Conservation (phyloP, 768 basidiomycete genomes). For the Mycena haematopus region DNA sequence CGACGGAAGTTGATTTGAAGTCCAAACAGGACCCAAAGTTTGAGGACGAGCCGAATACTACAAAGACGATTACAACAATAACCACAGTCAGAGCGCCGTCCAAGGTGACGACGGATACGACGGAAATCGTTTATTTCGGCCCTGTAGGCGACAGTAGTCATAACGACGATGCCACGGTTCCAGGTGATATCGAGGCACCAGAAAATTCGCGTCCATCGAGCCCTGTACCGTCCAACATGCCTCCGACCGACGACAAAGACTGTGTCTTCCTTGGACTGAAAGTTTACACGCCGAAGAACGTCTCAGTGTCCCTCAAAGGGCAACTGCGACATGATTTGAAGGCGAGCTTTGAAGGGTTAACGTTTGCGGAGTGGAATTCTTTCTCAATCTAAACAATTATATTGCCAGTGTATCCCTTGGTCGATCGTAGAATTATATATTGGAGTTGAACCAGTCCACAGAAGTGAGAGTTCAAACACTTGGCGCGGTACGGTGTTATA, state of each 20-base stretch:
- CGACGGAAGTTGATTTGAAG: background rate
- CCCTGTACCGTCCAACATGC: background rate
- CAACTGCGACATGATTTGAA: slow-evolving; percentile 31
- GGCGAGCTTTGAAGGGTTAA: slow-evolving; percentile 13
- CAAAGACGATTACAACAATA: slow-evolving; percentile 24
- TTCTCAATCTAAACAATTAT: too few relatives aligned
- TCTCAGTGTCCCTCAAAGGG: slow-evolving; percentile 27
- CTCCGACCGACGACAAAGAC: background rate
- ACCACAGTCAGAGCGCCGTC: slow-evolving; percentile 7
- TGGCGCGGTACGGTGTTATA: too few relatives aligned
- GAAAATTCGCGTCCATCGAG: slow-evolving; percentile 10
- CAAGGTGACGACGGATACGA: slow-evolving; percentile 25
- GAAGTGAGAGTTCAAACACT: too few relatives aligned
- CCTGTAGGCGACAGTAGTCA: background rate
- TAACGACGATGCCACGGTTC: background rate
- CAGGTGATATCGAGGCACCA: background rate
- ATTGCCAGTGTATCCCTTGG: too few relatives aligned
- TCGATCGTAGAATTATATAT: too few relatives aligned
- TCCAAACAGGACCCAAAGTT: background rate
- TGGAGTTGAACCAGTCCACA: too few relatives aligned
- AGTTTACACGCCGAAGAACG: slow-evolving; percentile 29
- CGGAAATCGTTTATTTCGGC: slow-evolving; percentile 24
- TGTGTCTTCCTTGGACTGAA: slow-evolving; percentile 31
- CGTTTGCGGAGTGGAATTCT: too few relatives aligned
- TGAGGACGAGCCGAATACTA: slow-evolving; percentile 1